Base-by-base conservation (phyloP, 2,329 filamentous ascomycete species). In the Fusarium continuum region DNA sequence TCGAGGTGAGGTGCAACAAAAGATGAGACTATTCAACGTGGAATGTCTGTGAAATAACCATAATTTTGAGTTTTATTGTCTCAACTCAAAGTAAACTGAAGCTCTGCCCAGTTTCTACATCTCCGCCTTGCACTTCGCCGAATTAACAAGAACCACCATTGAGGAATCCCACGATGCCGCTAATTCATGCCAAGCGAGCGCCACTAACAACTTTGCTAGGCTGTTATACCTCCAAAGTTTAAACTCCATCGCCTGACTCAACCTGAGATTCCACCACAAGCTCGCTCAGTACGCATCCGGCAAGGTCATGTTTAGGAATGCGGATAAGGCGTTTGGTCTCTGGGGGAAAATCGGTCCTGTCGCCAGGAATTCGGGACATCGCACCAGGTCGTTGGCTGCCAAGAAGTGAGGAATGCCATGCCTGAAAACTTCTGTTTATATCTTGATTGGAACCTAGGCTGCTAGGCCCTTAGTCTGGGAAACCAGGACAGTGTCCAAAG, bases 401-500 rank as follows among this genome's bases (percentile, higher is more conserved):
- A 28, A 4, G 5, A 3, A 11, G 6, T 6, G 3, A 39, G 53
- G 53, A 56, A 56, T 56, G 53, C 2, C 13, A 10, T 26, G 26
- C 28, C 20, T 20, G 35, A 14, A 16, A 11, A 14, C 16, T 46
- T 34, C n/a, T n/a, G n/a, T n/a, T n/a, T n/a, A n/a, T n/a, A n/a
- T n/a, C n/a, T n/a, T n/a, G n/a, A n/a, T n/a, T n/a, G n/a, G n/a
- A n/a, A n/a, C n/a, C n/a, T n/a, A n/a, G n/a, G n/a, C n/a, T n/a
- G n/a, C n/a, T n/a, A n/a, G n/a, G n/a, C n/a, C n/a, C n/a, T n/a
- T n/a, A n/a, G 17, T 7, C 9, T 22, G 14, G 26, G 32, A 46
- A 9, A 22, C 25, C 28, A 16, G 31, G 16, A 16, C 19, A 16
- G 26, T 25, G 57, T 50, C 51, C 11, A 20, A 56, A 47, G 31